Conservation (phyloP, 2,329 filamentous ascomycete genomes). For the Neofusicoccum ribis region DNA sequence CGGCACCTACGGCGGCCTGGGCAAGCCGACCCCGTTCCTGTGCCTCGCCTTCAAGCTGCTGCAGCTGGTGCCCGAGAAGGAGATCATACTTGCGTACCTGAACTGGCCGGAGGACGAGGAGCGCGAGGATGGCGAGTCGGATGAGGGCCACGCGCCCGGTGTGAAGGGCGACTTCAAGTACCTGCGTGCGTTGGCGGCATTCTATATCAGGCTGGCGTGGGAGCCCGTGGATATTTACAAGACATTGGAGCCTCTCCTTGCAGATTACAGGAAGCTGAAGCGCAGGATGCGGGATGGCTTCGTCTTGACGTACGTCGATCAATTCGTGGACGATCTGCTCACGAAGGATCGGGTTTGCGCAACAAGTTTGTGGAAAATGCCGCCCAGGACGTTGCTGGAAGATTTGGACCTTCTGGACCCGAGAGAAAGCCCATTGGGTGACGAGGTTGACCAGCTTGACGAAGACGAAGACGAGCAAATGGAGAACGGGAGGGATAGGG, state of each 20-base stretch:
- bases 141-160: conserved; percentile 21
- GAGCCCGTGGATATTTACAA: conserved; percentile 77
- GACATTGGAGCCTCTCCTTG: conserved; percentile 77
- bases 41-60: conserved; percentile 94
- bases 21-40: conserved; percentile 88
- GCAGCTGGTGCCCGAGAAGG: conserved; percentile 78
- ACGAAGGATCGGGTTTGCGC: conserved; percentile 87
- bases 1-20: conserved; percentile 79
- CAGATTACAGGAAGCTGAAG: conserved; percentile 81
- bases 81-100: conserved; percentile 78
- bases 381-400: conserved; percentile 77
- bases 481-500: neutral
- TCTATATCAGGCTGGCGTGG: conserved; percentile 90
- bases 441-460: conserved; percentile 69
- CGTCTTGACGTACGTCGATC: conserved; percentile 77
- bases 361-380: conserved; percentile 90
- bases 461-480: conserved; percentile 54
- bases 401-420: conserved; percentile 87
- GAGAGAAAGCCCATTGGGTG: conserved; percentile 77
- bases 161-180: conserved; percentile 63
- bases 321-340: conserved; percentile 90
- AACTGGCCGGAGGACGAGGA: conserved; percentile 72
- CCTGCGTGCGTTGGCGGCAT: conserved; percentile 81
- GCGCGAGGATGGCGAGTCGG: conserved; percentile 57
- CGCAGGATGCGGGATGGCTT: conserved; percentile 74